A percentile compares a stretch with the other conserved stretches of the same genome.
phyloP scores from a whole-genome alignment of 441 rosid genomes.

The Pelargonium australe region DNA sequence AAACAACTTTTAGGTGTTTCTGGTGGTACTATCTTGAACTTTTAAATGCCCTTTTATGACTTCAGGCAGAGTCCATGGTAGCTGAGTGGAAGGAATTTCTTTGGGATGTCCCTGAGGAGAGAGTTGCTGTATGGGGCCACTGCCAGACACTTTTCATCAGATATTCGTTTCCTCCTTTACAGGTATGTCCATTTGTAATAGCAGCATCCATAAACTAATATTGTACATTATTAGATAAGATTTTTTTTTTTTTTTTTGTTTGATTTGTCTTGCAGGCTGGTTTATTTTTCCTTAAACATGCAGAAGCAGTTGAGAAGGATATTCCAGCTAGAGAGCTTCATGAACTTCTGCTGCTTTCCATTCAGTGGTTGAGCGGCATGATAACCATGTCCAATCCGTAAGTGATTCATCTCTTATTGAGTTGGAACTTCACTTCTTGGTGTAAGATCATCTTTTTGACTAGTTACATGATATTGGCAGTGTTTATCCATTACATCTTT shows the following conservation, averaged over 20 bases:
- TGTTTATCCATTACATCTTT: conserved; percentile 82
- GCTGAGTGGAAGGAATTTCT: conserved; percentile 99
- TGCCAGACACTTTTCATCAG: conserved; percentile 88
- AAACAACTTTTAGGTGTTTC: not conserved
- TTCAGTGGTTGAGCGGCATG: conserved; percentile 97
- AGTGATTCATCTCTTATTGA: conserved; percentile 34
- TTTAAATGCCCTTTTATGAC: conserved; percentile 10
- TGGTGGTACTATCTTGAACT: conserved; percentile 11
- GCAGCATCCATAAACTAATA: conserved; percentile 11
- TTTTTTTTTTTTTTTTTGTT: conserved; percentile 14
- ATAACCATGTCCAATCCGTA: conserved; percentile 76
- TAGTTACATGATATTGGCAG: conserved; percentile 39
- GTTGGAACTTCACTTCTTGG: conserved; percentile 13
- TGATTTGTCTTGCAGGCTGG: conserved; percentile 69
- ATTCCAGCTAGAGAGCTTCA: conserved; percentile 90
- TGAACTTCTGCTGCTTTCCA: conserved; percentile 83
- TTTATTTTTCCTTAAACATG: conserved; percentile 87
- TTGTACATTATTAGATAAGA: conserved; percentile 23
- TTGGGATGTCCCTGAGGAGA: conserved; percentile 99
- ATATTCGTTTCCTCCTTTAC: conserved; percentile 80
- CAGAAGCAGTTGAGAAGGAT: conserved; percentile 92
- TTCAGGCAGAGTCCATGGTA: conserved; percentile 97
- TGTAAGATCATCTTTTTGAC: conserved; percentile 27
- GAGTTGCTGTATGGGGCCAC: conserved; percentile 96
- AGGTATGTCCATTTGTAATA: conserved; percentile 40